Percentiles rank a stretch among this genome's conserved stretches.
phyloP scores from a whole-genome alignment of 768 basidiomycete species.

The Leccinum boreale region DNA sequence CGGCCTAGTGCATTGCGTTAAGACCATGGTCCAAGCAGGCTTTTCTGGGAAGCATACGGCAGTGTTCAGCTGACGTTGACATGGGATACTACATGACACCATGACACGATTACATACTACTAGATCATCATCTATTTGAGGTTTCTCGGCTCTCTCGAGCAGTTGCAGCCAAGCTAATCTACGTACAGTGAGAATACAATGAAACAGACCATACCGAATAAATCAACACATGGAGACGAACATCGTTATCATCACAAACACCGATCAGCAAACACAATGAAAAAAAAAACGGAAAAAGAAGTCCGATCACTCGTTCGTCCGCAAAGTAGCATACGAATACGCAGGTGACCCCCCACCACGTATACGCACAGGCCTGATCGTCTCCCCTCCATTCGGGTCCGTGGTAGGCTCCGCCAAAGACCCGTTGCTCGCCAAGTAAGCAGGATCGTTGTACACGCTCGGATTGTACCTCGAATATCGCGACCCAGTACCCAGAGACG shows the following conservation, averaged over 20 bases:
- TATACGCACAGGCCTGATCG: conserved; percentile 17
- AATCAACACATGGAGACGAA: neutral
- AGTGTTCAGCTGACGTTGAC: neutral
- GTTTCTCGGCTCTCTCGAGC: neutral
- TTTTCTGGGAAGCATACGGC: neutral
- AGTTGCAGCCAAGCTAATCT: neutral
- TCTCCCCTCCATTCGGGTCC: conserved; percentile 19
- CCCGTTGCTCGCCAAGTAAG: conserved; percentile 24
- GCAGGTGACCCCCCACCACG: conserved; percentile 15
- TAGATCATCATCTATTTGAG: neutral
- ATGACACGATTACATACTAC: neutral
- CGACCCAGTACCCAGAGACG: conserved; percentile 20
- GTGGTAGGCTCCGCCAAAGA: conserved; percentile 26
- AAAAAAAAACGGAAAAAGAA: neutral
- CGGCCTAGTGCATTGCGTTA: neutral
- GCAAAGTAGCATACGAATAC: conserved; percentile 15
- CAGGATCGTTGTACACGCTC: conserved; percentile 25
- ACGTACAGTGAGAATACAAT: conserved; percentile 5
- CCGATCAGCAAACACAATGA: neutral
- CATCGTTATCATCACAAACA: neutral
- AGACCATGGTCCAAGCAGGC: neutral
- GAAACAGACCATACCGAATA: conserved; percentile 10
- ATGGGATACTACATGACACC: neutral
- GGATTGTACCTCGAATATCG: conserved; percentile 21
- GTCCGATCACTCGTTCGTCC: conserved; percentile 11